A percentile compares a stretch with the other conserved stretches of the same genome.
Conservation (phyloP, 352 stramenopile genomes). For the Phytophthora quininea region DNA sequence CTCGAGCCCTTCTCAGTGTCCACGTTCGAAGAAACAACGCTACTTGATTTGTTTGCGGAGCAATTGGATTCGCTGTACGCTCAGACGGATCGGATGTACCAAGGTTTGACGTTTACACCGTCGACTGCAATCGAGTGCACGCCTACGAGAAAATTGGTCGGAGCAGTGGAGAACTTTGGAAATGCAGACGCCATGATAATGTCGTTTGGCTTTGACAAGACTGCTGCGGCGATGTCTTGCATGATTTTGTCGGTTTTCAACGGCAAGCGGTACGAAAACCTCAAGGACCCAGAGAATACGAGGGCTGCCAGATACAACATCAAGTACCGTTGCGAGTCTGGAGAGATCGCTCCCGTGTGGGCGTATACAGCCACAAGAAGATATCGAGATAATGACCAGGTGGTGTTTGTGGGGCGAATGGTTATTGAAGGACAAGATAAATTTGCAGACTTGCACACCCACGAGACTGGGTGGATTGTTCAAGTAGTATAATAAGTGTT, state of each 20-base stretch:
- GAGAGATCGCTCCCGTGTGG: too few species aligned
- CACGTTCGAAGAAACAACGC: too few species aligned
- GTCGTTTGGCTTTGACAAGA: background rate
- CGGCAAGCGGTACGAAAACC: background rate
- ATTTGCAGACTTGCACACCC: background rate
- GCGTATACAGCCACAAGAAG: background rate
- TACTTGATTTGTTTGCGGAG: too few species aligned
- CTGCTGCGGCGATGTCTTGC: background rate
- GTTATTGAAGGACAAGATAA: background rate
- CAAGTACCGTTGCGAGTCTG: too few species aligned
- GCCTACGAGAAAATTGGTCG: too few species aligned
- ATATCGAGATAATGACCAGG: background rate
- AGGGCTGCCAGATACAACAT: background rate
- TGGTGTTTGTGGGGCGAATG: background rate
- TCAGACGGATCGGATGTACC: background rate
- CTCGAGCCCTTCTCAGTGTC: too few species aligned
- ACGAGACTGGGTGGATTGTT: background rate
- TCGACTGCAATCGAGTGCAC: background rate
- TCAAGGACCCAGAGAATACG: background rate
- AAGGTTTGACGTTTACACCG: background rate
- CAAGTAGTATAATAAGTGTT: too few species aligned
- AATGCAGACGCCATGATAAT: background rate
- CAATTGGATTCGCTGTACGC: background rate
- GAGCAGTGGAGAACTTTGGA: background rate
- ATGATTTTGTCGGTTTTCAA: background rate